phyloP scores from a whole-genome alignment of 1,284 basidiomycete genomes.

The Agroathelia rolfsii region DNA sequence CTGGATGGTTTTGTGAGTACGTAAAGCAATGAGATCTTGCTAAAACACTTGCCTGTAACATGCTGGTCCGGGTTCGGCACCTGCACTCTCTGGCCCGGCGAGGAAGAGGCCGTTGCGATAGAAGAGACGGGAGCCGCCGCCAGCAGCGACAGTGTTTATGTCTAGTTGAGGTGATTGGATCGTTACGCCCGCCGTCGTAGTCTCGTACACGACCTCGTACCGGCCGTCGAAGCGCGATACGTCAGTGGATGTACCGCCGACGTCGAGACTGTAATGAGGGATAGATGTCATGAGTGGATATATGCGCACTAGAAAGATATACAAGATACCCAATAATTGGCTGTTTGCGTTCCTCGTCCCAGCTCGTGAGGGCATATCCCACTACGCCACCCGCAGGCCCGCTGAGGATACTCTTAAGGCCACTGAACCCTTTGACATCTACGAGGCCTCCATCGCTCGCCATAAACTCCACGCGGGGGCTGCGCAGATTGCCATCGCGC shows the following conservation, averaged over 20 bases:
- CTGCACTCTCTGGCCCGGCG: conserved; percentile 63
- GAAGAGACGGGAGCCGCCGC: conserved; percentile 59
- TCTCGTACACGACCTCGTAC: conserved; percentile 74
- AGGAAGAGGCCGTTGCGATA: conserved; percentile 58
- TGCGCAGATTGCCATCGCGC: conserved; percentile 21
- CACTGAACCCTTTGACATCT: conserved; percentile 63
- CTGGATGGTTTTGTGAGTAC: no score
- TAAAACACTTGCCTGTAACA: conserved; percentile 42
- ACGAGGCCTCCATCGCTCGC: conserved; percentile 68
- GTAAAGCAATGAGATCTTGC: background rate
- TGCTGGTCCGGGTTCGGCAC: conserved; percentile 65
- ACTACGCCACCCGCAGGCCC: conserved; percentile 77
- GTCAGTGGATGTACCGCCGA: conserved; percentile 73
- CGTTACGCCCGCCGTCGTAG: conserved; percentile 71
- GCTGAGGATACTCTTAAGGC: conserved; percentile 67
- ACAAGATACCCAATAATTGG: conserved; percentile 50
- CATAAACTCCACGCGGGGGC: conserved; percentile 64
- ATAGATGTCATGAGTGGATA: background rate
- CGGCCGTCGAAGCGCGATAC: conserved; percentile 70
- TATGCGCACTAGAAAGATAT: background rate
- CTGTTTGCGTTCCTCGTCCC: conserved; percentile 44
- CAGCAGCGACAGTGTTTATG: conserved; percentile 72
- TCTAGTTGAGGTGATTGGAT: conserved; percentile 72
- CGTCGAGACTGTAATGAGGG: conserved; percentile 38
- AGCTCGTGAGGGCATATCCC: conserved; percentile 64